Conservation (phyloP, 495 filamentous ascomycete species). For the Hypoxylon perforatum region DNA sequence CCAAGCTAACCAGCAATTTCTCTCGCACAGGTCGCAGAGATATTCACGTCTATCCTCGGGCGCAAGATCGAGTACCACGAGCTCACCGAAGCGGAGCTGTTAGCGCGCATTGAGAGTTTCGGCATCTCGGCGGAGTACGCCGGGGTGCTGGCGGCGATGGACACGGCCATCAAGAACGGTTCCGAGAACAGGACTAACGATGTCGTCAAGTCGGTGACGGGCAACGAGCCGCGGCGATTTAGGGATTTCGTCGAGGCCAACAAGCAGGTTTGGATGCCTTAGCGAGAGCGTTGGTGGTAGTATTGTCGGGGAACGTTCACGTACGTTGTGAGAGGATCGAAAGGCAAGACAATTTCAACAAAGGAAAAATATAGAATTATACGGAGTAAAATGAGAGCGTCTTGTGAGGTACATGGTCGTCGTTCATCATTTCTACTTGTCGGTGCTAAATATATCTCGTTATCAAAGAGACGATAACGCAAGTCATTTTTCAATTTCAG, state of each 20-base stretch:
- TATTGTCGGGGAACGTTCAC: too few species aligned
- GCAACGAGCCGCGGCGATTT: conserved; percentile 48
- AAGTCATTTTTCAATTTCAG: too few species aligned
- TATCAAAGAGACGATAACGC: too few species aligned
- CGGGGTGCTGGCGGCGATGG: conserved; percentile 48
- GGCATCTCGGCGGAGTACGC: conserved; percentile 53
- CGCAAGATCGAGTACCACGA: conserved; percentile 58
- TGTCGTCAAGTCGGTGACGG: conserved; percentile 50
- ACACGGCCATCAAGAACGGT: conserved; percentile 49
- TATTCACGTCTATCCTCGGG: conserved; percentile 51
- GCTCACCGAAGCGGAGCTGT: conserved; percentile 47
- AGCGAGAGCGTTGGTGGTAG: too few species aligned
- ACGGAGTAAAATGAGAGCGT: too few species aligned
- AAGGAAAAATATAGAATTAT: too few species aligned
- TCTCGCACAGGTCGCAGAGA: conserved; percentile 52
- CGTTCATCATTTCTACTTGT: too few species aligned
- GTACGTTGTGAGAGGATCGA: too few species aligned
- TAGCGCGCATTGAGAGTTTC: conserved; percentile 26
- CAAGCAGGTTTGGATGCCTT: conserved; percentile 50
- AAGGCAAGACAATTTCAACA: too few species aligned
- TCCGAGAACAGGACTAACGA: conserved; percentile 55
- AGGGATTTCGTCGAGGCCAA: conserved; percentile 48
- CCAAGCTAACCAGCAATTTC: not conserved
- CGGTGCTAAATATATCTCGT: too few species aligned
- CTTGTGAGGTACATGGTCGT: too few species aligned